Conservation (phyloP, 2,329 filamentous ascomycete species). For the Botrytis sinoallii region DNA sequence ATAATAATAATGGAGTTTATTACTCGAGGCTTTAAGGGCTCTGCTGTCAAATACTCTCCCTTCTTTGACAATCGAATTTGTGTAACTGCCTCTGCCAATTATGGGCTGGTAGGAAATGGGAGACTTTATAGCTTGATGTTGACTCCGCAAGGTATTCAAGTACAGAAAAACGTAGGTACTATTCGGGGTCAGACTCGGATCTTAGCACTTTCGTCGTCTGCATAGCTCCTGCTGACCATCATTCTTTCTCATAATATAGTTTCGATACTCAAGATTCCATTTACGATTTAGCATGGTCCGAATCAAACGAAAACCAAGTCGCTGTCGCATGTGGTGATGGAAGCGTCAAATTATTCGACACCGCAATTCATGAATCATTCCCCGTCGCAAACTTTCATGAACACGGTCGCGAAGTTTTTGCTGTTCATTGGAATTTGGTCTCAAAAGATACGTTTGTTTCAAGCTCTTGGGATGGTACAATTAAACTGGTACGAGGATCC, state of each 20-base stretch:
- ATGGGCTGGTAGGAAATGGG: slow-evolving; percentile 94
- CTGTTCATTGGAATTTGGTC: slow-evolving; percentile 87
- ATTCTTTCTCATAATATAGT: slow-evolving; percentile 43
- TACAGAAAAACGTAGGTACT: slow-evolving; percentile 73
- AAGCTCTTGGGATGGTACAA: slow-evolving; percentile 91
- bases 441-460: slow-evolving; percentile 88
- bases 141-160: slow-evolving; percentile 76
- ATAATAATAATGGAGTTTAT: slow-evolving; percentile 77
- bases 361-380: slow-evolving; percentile 69
- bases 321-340: slow-evolving; percentile 89
- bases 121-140: slow-evolving; percentile 80
- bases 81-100: slow-evolving; percentile 88
- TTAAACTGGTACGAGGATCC: slow-evolving; percentile 67
- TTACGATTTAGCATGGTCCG: slow-evolving; percentile 93
- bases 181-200: neutral
- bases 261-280: slow-evolving; percentile 97
- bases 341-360: slow-evolving; percentile 90
- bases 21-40: slow-evolving; percentile 91
- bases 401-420: slow-evolving; percentile 89
- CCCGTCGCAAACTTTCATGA: slow-evolving; percentile 91
- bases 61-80: slow-evolving; percentile 96
- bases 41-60: slow-evolving; percentile 96
- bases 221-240: neutral
- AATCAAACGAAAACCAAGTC: slow-evolving; percentile 93
- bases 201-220: no score